A percentile compares a stretch with the other conserved stretches of the same genome.
Evolutionary conservation across 2,329 filamentous ascomycete genomes (phyloP).

Genomic region (Westerdykella ornata): DNA sequence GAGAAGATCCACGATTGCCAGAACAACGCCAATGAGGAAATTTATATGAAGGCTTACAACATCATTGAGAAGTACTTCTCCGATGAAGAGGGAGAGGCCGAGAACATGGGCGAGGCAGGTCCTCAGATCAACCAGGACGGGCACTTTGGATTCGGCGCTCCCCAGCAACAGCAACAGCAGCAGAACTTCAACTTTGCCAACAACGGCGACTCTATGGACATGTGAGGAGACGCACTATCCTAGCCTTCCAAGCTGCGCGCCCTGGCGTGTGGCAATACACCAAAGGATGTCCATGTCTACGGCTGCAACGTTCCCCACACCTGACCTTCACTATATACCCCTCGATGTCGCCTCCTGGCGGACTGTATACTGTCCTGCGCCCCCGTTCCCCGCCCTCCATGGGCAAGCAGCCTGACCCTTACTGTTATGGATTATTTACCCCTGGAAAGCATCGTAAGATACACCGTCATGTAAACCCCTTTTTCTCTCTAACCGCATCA

Average conservation of each 20-base stretch:
- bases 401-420: conserved; percentile 17
- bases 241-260: too few relatives aligned
- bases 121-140: conserved; percentile 65
- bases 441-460: conserved; percentile 33
- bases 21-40: conserved; percentile 99
- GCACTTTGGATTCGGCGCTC: conserved; percentile 70
- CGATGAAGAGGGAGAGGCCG: conserved; percentile 81
- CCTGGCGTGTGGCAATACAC: too few relatives aligned
- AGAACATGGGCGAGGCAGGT: conserved; percentile 70
- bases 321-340: too few relatives aligned
- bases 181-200: conserved; percentile 93
- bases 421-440: conserved; percentile 29
- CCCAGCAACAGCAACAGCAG: conserved; percentile 53
- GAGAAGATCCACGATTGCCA: conserved; percentile 99
- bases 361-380: conserved; percentile 2
- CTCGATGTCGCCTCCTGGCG: background rate
- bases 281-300: too few relatives aligned
- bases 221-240: conserved; percentile 44
- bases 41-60: conserved; percentile 99
- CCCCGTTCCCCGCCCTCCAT: conserved; percentile 1
- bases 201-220: conserved; percentile 66
- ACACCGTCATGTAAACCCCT: conserved; percentile 39
- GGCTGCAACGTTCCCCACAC: too few relatives aligned
- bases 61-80: conserved; percentile 99
- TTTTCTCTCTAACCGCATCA: conserved; percentile 33